phyloP scores from a whole-genome alignment of 108 stramenopile species.

The Hondaea fermentalgiana region DNA sequence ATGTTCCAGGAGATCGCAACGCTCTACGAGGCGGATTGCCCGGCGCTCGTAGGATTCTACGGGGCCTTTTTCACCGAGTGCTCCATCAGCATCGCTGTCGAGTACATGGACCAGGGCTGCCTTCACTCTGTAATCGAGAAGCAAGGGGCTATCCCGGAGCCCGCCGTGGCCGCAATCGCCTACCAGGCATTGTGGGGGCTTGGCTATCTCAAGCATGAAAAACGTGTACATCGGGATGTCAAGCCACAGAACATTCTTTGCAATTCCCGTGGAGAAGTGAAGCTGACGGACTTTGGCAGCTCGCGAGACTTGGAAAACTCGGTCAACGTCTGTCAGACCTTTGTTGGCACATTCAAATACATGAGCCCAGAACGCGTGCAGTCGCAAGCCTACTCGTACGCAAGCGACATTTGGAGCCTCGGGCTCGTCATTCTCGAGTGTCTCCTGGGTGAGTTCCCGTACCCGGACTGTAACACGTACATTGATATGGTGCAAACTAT shows the following conservation, averaged over 20 bases:
- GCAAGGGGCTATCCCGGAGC: conserved; percentile 45
- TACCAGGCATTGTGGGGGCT: conserved; percentile 52
- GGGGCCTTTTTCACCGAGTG: conserved; percentile 58
- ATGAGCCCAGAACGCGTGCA: conserved; percentile 52
- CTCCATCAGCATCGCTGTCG: conserved; percentile 51
- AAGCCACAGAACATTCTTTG: conserved; percentile 54
- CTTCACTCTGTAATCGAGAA: neutral
- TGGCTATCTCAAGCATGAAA: conserved; percentile 43
- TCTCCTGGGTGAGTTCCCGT: conserved; percentile 38
- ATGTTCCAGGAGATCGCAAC: conserved; percentile 51
- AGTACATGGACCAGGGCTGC: conserved; percentile 56
- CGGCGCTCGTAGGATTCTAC: conserved; percentile 43
- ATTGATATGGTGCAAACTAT: conserved; percentile 48
- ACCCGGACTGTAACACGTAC: conserved; percentile 21
- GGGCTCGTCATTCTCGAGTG: conserved; percentile 48
- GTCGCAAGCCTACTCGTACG: conserved; percentile 33
- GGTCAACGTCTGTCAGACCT: conserved; percentile 48
- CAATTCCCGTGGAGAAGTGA: conserved; percentile 46
- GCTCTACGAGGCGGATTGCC: conserved; percentile 48
- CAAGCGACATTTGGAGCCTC: conserved; percentile 44
- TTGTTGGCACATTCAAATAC: conserved; percentile 61
- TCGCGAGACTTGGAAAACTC: conserved; percentile 41
- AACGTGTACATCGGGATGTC: conserved; percentile 51
- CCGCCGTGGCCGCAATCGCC: conserved; percentile 37
- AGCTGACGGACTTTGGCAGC: conserved; percentile 36